Percentiles rank a stretch among this genome's conserved stretches.
Evolutionary conservation across 2,329 filamentous ascomycete genomes (phyloP).

Genomic region (Meredithiella fracta): DNA sequence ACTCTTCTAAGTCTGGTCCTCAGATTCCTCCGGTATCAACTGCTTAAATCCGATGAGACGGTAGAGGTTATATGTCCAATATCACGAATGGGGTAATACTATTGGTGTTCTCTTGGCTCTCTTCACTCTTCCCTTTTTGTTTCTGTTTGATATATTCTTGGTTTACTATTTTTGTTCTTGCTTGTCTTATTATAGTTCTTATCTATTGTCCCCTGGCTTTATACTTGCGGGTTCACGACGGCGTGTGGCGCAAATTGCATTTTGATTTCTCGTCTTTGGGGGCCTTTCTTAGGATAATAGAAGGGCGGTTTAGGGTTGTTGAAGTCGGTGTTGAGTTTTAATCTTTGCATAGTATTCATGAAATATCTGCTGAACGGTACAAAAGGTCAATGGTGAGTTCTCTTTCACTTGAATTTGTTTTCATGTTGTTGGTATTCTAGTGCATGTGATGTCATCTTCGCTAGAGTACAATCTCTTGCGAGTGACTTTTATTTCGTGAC

Average conservation of each 20-base stretch:
- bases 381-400: background rate
- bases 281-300: background rate
- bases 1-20: conserved; percentile 6
- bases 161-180: conserved; percentile 6
- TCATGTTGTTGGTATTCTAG: background rate
- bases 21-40: conserved; percentile 9
- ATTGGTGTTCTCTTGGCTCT: background rate
- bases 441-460: too few relatives aligned
- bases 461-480: too few relatives aligned
- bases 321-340: background rate
- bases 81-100: background rate
- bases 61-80: background rate
- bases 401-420: background rate
- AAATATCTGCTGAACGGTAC: background rate
- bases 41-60: background rate
- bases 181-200: conserved; percentile 1
- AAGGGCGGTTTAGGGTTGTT: background rate
- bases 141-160: background rate
- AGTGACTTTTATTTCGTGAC: too few relatives aligned
- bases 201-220: background rate
- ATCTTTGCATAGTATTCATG: background rate
- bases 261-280: background rate
- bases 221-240: conserved; percentile 4
- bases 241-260: conserved; percentile 5
- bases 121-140: conserved; percentile 4